phyloP scores from a whole-genome alignment of 345 rosid species.

The Hypericum perforatum region DNA sequence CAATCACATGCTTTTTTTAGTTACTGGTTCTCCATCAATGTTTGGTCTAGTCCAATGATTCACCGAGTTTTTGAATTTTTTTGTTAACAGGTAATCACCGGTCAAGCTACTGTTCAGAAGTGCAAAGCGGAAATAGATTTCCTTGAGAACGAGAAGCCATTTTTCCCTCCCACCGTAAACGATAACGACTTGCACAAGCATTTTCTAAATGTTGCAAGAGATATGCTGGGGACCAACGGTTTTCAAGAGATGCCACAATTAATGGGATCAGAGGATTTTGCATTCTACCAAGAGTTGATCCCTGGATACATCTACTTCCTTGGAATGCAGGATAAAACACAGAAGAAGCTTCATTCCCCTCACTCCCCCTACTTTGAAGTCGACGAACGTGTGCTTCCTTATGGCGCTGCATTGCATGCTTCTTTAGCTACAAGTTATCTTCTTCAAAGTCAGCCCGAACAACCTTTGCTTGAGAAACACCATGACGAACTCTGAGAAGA shows the following conservation, averaged over 20 bases:
- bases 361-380: constrained; percentile 58
- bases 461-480: constrained; percentile 15
- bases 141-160: constrained; percentile 29
- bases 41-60: too few relatives aligned
- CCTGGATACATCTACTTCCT: constrained; percentile 68
- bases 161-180: constrained; percentile 68
- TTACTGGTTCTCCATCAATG: too few relatives aligned
- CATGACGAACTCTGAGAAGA: constrained; percentile 50
- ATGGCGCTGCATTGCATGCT: constrained; percentile 90
- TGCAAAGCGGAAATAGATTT: constrained; percentile 66
- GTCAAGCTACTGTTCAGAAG: constrained; percentile 80
- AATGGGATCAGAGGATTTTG: constrained; percentile 90
- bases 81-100: constrained; percentile 55
- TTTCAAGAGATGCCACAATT: constrained; percentile 46
- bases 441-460: constrained; percentile 25
- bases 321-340: constrained; percentile 52
- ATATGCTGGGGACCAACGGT: constrained; percentile 50
- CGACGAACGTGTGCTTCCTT: constrained; percentile 67
- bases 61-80: too few relatives aligned
- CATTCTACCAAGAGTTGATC: constrained; percentile 63
- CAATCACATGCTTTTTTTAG: background rate
- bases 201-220: constrained; percentile 47
- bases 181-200: constrained; percentile 39
- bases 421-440: constrained; percentile 62
- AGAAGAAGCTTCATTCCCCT: constrained; percentile 19